A percentile compares a stretch with the other conserved stretches of the same genome.
These are phyloP conservation scores for Mycena alexandri DNA, from an alignment of 768 basidiomycete genomes.

Conservation along the genomic window DNA sequence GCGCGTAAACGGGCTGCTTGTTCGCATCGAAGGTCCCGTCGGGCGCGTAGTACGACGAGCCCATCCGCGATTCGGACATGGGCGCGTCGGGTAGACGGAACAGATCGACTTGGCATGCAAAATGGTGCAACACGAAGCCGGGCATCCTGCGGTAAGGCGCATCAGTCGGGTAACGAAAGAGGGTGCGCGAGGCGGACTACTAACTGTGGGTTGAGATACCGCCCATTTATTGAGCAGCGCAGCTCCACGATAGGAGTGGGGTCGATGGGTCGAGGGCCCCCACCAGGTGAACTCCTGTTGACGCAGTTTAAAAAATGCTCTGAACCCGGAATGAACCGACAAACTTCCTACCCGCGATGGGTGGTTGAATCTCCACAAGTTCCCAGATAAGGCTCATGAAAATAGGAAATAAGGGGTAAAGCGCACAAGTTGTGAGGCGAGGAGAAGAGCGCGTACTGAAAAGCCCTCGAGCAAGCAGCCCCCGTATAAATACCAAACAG, in stretches of 20 bases:
- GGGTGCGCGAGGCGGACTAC: background rate
- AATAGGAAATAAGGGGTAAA: background rate
- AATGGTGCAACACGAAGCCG: background rate
- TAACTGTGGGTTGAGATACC: background rate
- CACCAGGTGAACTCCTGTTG: conserved; percentile 9
- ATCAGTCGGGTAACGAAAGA: background rate
- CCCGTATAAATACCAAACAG: conserved; percentile 23
- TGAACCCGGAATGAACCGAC: background rate
- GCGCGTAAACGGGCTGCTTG: conserved; percentile 3
- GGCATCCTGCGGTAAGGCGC: background rate
- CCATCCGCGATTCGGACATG: background rate
- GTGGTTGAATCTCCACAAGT: conserved; percentile 27
- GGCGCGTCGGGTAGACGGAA: conserved; percentile 30
- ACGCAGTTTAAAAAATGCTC: background rate
- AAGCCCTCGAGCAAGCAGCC: background rate
- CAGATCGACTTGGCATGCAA: conserved; percentile 24
- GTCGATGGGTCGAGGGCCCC: conserved; percentile 23
- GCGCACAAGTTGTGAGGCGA: background rate
- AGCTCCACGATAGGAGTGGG: conserved; percentile 30
- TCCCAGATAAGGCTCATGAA: background rate
- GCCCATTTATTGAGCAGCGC: background rate
- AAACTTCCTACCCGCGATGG: conserved; percentile 27
- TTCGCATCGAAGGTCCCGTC: conserved; percentile 8
- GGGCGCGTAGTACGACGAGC: conserved; percentile 20
- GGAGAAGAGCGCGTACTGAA: background rate